Base-by-base conservation (phyloP, 257 asterid species). In the Datura wrightii region DNA sequence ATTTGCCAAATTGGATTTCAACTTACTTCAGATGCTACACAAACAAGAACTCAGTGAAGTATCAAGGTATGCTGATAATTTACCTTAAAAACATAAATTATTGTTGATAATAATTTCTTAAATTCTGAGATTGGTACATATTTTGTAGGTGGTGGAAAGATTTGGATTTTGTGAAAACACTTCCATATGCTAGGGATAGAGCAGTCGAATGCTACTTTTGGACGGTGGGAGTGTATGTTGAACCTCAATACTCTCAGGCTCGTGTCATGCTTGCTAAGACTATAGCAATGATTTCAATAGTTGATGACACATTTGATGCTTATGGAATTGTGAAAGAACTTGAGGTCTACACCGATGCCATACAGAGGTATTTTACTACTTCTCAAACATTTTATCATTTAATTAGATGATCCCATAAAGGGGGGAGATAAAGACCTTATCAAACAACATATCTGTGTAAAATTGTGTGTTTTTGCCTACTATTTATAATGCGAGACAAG, bases 141-240 rank as follows among this genome's bases (percentile, higher is more conserved):
- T 14, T 31, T 11, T 63, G 0, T 34, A 63, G 71, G 42, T 63
- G 71, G 71, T 63, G 71, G 71, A 63, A 63, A 11, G n/a, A 11
- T 63, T 34, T 63, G n/a, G 71, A 63, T 63, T 63, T 63, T 31
- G n/a, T 63, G 44, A 63, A 18, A 31, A 11, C 44, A 0, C 71
- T 63, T 34, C n/a, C 71, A 34, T 48, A 48, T 48, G 53, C 71
- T 31, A 63, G 71, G 44, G 10, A 63, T 1, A 63, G 42, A 63
- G 71, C 71, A 34, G 71, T 63, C 0, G 71, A 63, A 1, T 63
- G 71, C 1, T 31, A 63, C 42, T 63, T 63, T 34, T 63, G 71
- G 71, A 63, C 71, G n/a, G 14, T 63, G 18, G 71, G 71, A 11
- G 71, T 63, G 71, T 63, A 63, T 11, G 71, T n/a, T 63, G 9